Percentiles rank a stretch among this genome's conserved stretches.
phyloP scores from a whole-genome alignment of 2,329 filamentous ascomycete genomes.

The Penicillium concentricum region DNA sequence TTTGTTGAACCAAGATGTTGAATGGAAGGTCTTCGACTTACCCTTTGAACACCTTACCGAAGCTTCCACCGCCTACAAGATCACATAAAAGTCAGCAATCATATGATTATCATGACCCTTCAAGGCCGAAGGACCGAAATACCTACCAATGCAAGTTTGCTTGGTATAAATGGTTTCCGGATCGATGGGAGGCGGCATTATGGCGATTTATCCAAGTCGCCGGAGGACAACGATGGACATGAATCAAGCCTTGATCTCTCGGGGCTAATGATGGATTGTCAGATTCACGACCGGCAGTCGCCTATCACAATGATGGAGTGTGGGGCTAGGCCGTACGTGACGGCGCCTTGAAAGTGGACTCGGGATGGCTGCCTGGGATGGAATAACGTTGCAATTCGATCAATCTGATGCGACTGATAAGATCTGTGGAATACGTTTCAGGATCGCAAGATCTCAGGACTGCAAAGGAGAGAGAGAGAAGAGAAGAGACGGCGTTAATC shows the following conservation, averaged over 20 bases:
- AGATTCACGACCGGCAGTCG: neutral
- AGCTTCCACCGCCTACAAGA: conserved; percentile 80
- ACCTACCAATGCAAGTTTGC: conserved; percentile 79
- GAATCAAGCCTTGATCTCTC: neutral
- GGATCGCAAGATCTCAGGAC: neutral
- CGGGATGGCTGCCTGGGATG: neutral
- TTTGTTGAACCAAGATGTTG: neutral
- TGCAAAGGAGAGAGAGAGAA: neutral
- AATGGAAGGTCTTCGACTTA: conserved; percentile 41
- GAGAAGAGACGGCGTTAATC: neutral
- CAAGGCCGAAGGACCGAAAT: neutral
- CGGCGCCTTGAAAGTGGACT: neutral
- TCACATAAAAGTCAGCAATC: neutral
- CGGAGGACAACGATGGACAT: neutral
- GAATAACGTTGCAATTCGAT: neutral
- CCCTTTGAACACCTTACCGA: conserved; percentile 99
- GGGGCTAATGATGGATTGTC: neutral
- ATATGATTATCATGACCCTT: too few relatives aligned
- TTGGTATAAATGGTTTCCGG: conserved; percentile 92
- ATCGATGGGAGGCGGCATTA: conserved; percentile 62
- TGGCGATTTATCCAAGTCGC: conserved; percentile 14
- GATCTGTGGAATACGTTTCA: neutral
- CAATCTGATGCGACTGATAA: neutral
- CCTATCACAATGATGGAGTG: neutral
- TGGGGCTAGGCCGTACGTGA: neutral